These are phyloP conservation scores for Fusarium agapanthi DNA, from an alignment of 2,329 filamentous ascomycete genomes.

Conservation along the genomic window DNA sequence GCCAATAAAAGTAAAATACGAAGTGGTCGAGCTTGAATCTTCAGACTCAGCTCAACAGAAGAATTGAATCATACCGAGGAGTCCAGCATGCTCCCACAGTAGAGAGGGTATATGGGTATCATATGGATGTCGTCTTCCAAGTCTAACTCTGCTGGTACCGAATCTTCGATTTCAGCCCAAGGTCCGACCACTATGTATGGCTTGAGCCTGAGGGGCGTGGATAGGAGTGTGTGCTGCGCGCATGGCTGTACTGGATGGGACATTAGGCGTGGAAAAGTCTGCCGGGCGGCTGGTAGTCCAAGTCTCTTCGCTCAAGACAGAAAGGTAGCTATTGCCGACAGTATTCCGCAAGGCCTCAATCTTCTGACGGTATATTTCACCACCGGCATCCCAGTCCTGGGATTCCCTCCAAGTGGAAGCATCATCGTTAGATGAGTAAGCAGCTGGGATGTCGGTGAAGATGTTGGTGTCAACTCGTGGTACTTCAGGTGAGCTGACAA, in stretches of 20 bases:
- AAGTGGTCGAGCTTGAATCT: conserved; percentile 25
- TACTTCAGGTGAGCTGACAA: conserved; percentile 34
- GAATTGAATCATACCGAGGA: conserved; percentile 32
- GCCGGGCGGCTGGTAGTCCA: conserved; percentile 54
- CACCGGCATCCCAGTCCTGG: conserved; percentile 71
- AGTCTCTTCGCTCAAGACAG: conserved; percentile 81
- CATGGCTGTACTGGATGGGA: conserved; percentile 43
- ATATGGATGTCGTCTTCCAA: conserved; percentile 41
- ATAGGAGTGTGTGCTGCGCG: conserved; percentile 45
- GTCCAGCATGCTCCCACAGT: conserved; percentile 25
- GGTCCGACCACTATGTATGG: conserved; percentile 63
- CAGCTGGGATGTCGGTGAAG: conserved; percentile 28
- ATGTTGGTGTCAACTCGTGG: conserved; percentile 40
- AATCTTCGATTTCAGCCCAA: conserved; percentile 51
- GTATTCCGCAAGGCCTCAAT: conserved; percentile 87
- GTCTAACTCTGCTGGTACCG: conserved; percentile 18
- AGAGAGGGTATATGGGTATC: conserved; percentile 43
- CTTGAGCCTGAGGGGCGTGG: conserved; percentile 51
- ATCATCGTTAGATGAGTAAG: conserved; percentile 24
- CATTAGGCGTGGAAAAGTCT: conserved; percentile 34
- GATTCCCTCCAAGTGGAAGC: conserved; percentile 52
- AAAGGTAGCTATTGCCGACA: conserved; percentile 88
- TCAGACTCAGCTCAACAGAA: conserved; percentile 29
- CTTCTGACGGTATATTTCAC: conserved; percentile 85
- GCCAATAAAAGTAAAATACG: conserved; percentile 33